These are phyloP conservation scores for Microcyclospora tardicrescens DNA, from an alignment of 2,329 filamentous ascomycete species.

Conservation along the genomic window DNA sequence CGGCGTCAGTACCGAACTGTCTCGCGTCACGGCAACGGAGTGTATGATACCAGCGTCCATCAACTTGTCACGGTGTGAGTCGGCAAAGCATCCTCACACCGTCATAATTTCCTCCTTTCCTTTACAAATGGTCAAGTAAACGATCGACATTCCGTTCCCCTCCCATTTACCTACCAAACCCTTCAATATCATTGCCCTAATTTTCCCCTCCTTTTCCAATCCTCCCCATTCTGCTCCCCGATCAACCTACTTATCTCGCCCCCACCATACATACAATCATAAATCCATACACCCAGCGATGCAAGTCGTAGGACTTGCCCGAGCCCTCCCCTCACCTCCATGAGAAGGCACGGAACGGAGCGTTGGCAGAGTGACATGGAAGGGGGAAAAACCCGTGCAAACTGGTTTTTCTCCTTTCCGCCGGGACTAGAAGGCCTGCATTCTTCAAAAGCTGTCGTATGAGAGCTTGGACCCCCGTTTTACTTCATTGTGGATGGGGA, in stretches of 20 bases:
- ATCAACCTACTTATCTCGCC: conserved; percentile 3
- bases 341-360: conserved; percentile 33
- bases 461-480: conserved; percentile 5
- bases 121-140: no score
- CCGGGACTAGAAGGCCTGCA: conserved; percentile 25
- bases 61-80: no score
- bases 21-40: no score
- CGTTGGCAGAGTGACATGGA: conserved; percentile 28
- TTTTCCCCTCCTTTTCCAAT: background rate
- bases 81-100: no score
- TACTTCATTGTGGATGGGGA: no score
- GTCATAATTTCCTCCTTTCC: no score
- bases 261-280: no score
- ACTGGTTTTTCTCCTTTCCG: background rate
- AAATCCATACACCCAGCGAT: no score
- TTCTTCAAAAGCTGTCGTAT: conserved; percentile 12
- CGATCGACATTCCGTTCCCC: background rate
- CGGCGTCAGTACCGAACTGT: background rate
- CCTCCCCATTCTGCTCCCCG: background rate
- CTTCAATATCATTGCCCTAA: background rate
- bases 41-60: no score
- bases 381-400: conserved; percentile 9
- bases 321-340: conserved; percentile 23
- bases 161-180: background rate
- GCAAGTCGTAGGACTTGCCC: conserved; percentile 31